A percentile compares a stretch with the other conserved stretches of the same genome.
phyloP scores from a whole-genome alignment of 1,139 yeast species.

The Ogataea hybrid region DNA sequence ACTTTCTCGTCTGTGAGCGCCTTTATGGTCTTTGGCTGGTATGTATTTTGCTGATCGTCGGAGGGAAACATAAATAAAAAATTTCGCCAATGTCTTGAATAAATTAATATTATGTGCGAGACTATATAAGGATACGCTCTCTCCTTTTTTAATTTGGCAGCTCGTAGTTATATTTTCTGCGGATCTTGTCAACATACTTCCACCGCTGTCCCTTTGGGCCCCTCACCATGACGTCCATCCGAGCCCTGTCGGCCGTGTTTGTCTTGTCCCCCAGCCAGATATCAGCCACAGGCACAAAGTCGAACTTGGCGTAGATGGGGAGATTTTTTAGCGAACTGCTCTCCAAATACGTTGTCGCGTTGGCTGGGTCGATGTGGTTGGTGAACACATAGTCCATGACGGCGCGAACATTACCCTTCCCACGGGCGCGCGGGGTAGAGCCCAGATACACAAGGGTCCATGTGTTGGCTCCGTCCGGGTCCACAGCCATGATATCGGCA shows the following conservation, averaged over 20 bases:
- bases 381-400: conserved; percentile 56
- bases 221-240: conserved; percentile 60
- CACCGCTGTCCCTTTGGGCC: conserved; percentile 42
- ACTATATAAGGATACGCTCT: conserved; percentile 4
- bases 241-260: conserved; percentile 41
- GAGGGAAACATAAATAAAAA: conserved; percentile 7
- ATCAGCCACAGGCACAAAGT: conserved; percentile 49
- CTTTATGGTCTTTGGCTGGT: conserved; percentile 29
- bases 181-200: conserved; percentile 26
- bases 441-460: conserved; percentile 66
- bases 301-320: conserved; percentile 59
- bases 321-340: conserved; percentile 52
- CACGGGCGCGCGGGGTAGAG: conserved; percentile 55
- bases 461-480: conserved; percentile 36
- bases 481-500: conserved; percentile 31
- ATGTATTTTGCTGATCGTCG: conserved; percentile 2
- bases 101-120: conserved; percentile 1
- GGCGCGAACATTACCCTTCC: conserved; percentile 64
- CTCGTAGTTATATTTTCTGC: conserved; percentile 23
- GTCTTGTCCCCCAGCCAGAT: conserved; percentile 46
- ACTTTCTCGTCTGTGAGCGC: conserved; percentile 86
- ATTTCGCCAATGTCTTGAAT: background rate
- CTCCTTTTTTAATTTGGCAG: conserved; percentile 24
- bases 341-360: conserved; percentile 52
- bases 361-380: conserved; percentile 46